phyloP scores from a whole-genome alignment of 805 yeast genomes.

The Wickerhamiella hasegawae region DNA sequence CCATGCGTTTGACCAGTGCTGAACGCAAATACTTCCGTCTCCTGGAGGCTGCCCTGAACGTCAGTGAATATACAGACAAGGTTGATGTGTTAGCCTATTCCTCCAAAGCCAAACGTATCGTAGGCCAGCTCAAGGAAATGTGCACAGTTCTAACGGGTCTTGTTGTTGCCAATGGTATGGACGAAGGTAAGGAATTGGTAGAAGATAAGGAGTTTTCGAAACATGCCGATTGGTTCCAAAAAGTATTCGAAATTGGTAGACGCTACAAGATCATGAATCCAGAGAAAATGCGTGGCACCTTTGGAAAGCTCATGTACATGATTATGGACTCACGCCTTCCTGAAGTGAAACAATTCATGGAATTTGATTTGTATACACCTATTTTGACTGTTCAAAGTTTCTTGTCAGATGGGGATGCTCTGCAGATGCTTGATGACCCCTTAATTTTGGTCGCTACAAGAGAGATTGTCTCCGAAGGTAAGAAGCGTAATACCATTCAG shows the following conservation, averaged over 20 bases:
- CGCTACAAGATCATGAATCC: slow-evolving; percentile 77
- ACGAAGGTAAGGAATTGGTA: slow-evolving; percentile 42
- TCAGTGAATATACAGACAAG: slow-evolving; percentile 64
- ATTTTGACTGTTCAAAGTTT: slow-evolving; percentile 42
- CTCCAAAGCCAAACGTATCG: slow-evolving; percentile 55
- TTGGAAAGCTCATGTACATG: slow-evolving; percentile 70
- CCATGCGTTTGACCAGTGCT: slow-evolving; percentile 48
- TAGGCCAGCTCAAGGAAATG: slow-evolving; percentile 55
- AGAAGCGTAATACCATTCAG: slow-evolving; percentile 36
- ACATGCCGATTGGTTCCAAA: slow-evolving; percentile 58
- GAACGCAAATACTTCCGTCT: slow-evolving; percentile 54
- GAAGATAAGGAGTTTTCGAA: slow-evolving; percentile 52
- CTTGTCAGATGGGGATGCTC: slow-evolving; percentile 27
- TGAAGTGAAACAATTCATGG: slow-evolving; percentile 54
- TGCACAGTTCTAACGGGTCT: slow-evolving; percentile 67
- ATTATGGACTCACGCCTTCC: slow-evolving; percentile 70
- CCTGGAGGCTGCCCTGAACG: slow-evolving; percentile 61
- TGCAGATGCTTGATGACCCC: slow-evolving; percentile 38
- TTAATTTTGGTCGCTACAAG: slow-evolving; percentile 47
- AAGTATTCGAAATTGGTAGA: slow-evolving; percentile 61
- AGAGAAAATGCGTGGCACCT: slow-evolving; percentile 60
- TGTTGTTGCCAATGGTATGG: slow-evolving; percentile 62
- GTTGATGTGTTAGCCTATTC: slow-evolving; percentile 55
- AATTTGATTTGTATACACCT: slow-evolving; percentile 60
- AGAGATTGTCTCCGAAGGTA: slow-evolving; percentile 46